phyloP scores from a whole-genome alignment of 192 early-diverging fungal genomes.

The Gonapodya prolifera region DNA sequence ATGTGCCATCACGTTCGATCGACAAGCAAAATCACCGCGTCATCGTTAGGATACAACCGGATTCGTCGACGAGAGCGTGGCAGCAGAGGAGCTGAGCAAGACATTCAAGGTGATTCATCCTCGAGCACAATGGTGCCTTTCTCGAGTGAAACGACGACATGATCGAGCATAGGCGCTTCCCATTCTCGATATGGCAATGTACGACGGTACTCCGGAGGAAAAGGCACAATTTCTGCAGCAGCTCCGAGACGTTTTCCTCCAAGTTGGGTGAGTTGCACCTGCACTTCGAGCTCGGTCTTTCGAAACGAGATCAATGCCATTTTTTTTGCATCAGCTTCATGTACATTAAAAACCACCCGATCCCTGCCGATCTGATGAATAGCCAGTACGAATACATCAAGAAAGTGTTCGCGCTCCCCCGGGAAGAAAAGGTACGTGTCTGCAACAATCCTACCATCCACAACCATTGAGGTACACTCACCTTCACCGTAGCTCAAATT shows the following conservation, averaged over 20 bases:
- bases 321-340: background rate
- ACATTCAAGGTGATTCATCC: background rate
- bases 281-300: too few relatives aligned
- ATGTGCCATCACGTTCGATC: background rate
- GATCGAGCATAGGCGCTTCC: background rate
- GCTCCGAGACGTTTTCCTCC: background rate
- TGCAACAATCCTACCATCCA: background rate
- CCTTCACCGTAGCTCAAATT: background rate
- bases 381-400: background rate
- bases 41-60: background rate
- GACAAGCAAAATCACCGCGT: background rate
- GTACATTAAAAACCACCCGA: conserved; percentile 1
- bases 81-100: background rate
- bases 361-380: background rate
- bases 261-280: background rate
- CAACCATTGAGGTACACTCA: too few relatives aligned
- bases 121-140: background rate
- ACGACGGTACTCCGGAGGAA: background rate
- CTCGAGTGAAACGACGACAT: background rate
- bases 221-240: background rate
- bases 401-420: background rate
- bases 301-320: background rate
- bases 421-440: background rate
- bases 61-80: background rate
- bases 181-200: background rate